phyloP scores from a whole-genome alignment of 352 stramenopile species.

The Phytopythium mirpurense region DNA sequence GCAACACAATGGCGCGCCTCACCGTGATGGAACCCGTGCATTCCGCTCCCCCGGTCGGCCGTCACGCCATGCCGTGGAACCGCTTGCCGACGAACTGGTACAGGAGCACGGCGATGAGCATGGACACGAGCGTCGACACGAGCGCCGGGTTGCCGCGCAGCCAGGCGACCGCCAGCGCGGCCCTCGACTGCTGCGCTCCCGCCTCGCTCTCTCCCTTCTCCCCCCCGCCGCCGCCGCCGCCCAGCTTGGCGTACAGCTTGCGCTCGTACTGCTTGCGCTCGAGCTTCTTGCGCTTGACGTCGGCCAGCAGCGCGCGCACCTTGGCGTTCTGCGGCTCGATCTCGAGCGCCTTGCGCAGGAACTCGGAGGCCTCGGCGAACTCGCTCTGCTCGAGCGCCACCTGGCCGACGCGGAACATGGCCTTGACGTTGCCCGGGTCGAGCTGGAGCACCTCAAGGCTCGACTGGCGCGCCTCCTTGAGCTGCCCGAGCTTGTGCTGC shows the following conservation, averaged over 20 bases:
- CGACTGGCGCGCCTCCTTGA: conserved; percentile 69
- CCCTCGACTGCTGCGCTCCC: conserved; percentile 8
- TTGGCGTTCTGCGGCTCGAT: conserved; percentile 66
- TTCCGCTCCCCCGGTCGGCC: neutral
- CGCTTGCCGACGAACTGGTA: conserved; percentile 56
- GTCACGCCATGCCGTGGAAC: conserved; percentile 29
- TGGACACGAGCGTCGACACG: conserved; percentile 34
- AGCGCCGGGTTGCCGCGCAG: conserved; percentile 33
- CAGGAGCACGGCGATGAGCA: conserved; percentile 54
- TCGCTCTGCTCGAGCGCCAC: conserved; percentile 72
- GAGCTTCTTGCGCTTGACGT: conserved; percentile 71
- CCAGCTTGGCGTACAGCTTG: conserved; percentile 68
- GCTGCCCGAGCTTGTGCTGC: conserved; percentile 68
- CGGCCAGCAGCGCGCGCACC: conserved; percentile 51
- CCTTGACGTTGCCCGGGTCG: conserved; percentile 69
- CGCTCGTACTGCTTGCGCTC: conserved; percentile 47
- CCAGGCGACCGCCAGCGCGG: conserved; percentile 5
- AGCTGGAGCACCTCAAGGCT: conserved; percentile 77
- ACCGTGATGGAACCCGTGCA: neutral
- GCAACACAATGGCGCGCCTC: no score
- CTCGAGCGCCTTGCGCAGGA: conserved; percentile 53
- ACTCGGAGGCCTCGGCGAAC: conserved; percentile 52
- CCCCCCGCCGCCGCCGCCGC: conserved; percentile 17
- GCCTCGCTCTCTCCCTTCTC: conserved; percentile 11
- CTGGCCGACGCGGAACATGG: conserved; percentile 69